Conservation (phyloP, 2,329 filamentous ascomycete species). For the Cercospora beticola region DNA sequence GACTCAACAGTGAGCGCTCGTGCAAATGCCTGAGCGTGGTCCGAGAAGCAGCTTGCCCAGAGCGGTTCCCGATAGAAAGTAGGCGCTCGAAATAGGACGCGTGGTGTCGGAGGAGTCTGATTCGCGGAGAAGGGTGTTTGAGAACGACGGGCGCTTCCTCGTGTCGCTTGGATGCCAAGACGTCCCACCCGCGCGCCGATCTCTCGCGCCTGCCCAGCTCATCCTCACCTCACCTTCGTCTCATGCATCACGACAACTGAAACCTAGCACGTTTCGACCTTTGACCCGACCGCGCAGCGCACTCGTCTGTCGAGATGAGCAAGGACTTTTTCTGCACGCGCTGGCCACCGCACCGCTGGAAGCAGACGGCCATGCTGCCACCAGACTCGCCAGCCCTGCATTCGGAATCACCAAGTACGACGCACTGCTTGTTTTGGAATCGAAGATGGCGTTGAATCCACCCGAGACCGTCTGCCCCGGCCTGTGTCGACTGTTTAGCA, state of each 20-base stretch:
- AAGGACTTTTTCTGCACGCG: conserved; percentile 19
- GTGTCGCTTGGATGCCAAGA: not conserved
- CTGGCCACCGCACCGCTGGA: not conserved
- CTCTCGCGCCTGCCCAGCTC: not conserved
- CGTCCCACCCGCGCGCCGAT: not conserved
- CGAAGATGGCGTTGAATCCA: conserved; percentile 14
- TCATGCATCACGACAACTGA: conserved; percentile 13
- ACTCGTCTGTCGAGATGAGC: conserved; percentile 22
- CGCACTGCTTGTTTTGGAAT: conserved; percentile 19
- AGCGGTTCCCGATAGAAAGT: not conserved
- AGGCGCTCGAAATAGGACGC: conserved; percentile 10
- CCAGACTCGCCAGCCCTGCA: conserved; percentile 5
- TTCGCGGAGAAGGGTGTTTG: conserved; percentile 4
- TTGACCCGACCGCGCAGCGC: conserved; percentile 5
- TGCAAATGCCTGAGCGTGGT: not conserved
- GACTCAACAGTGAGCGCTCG: not conserved
- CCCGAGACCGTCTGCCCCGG: conserved; percentile 12
- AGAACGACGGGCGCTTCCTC: conserved; percentile 1
- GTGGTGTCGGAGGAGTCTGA: not conserved
- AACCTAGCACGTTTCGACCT: conserved; percentile 20
- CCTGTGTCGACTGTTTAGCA: conserved; percentile 15
- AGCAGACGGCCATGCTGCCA: conserved; percentile 6
- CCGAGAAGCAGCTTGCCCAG: not conserved
- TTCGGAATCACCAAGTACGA: conserved; percentile 10
- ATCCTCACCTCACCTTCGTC: conserved; percentile 6